Evolutionary conservation across 1,284 basidiomycete species (phyloP), one percentile per base, ranked within the genome.

Genomic region (Ceratobasidium theobromae): DNA sequence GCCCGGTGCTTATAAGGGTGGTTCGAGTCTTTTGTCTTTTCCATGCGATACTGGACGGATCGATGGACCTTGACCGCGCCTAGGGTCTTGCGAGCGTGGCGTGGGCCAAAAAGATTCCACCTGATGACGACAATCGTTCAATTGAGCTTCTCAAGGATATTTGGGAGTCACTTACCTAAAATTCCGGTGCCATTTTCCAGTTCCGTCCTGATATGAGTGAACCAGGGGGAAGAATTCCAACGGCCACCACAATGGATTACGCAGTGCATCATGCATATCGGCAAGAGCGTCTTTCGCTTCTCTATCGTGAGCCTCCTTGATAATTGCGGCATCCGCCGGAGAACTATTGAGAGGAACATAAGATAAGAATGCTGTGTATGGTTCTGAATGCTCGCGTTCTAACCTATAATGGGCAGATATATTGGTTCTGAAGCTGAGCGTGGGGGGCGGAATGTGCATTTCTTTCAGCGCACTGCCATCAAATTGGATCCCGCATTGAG

Each of bases 401-500:
- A 18, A 65, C 60, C 33, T 41, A 38, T 27, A 65, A 30, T 30
- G 11, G 4, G 60, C 27, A 30, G 40, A 27, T 18, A 32, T 5
- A 30, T 65, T 40, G 5, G 35, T 30, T 27, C 40, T 65, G 6
- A 65, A 53, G 27, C 49, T 65, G 27, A 52, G 11, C 14, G 60
- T 65, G 4, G 60, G 60, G 16, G 53, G 33, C 4, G 60, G 60
- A 53, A 65, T 65, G 25, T 65, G 30, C 60, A 65, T 52, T n/a
- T 52, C 65, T 41, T 49, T 46, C 4, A 66, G 43, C 52, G 65
- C 65, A 9, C 25, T 32, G 16, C 30, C 32, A 18, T 66, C 33
- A 33, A 66, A 66, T 30, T 55, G 65, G 25, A 66, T 66, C 12
- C 65, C 65, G n/a, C 65, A 66, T 14, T 66, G 65, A 16, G 65